Conservation (phyloP, 1,139 yeast genomes). For the Taphrina wiesneri region DNA sequence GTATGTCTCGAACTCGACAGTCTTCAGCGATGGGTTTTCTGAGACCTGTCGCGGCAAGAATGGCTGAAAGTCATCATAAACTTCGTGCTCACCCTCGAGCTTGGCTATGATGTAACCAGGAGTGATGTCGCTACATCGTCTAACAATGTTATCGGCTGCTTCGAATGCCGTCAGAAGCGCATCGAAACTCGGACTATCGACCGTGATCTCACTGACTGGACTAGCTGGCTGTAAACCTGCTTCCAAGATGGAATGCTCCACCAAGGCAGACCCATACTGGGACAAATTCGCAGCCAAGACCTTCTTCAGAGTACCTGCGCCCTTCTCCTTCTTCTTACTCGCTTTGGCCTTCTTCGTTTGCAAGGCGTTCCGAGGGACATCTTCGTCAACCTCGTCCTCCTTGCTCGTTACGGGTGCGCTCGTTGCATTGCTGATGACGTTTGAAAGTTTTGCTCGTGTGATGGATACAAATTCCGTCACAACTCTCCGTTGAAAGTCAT, state of each 20-base stretch:
- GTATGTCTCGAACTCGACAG: slow-evolving; percentile 59
- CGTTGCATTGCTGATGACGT: slow-evolving; percentile 8
- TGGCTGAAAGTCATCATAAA: slow-evolving; percentile 82
- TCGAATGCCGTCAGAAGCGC: slow-evolving; percentile 52
- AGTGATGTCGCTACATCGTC: slow-evolving; percentile 43
- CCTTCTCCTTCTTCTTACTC: slow-evolving; percentile 28
- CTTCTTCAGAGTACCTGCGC: slow-evolving; percentile 65
- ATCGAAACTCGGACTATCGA: slow-evolving; percentile 41
- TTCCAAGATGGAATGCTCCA: slow-evolving; percentile 53
- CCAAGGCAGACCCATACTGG: slow-evolving; percentile 74
- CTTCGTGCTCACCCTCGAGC: slow-evolving; percentile 44
- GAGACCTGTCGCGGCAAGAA: slow-evolving; percentile 58
- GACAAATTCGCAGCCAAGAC: slow-evolving; percentile 67
- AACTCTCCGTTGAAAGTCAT: slow-evolving; percentile 51
- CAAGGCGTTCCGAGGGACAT: slow-evolving; percentile 11
- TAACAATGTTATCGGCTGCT: slow-evolving; percentile 52
- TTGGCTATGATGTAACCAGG: slow-evolving; percentile 70
- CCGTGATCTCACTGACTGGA: slow-evolving; percentile 52
- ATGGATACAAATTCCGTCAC: slow-evolving; percentile 29
- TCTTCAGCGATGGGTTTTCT: slow-evolving; percentile 44
- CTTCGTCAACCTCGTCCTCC: slow-evolving; percentile 21
- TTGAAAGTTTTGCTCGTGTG: slow-evolving; percentile 19
- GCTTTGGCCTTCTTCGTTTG: slow-evolving; percentile 17
- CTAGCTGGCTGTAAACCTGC: slow-evolving; percentile 44
- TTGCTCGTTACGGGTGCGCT: neutral